Base-by-base conservation (phyloP, 2,329 filamentous ascomycete genomes). In the Nothophaeocryptopus gaeumannii region DNA sequence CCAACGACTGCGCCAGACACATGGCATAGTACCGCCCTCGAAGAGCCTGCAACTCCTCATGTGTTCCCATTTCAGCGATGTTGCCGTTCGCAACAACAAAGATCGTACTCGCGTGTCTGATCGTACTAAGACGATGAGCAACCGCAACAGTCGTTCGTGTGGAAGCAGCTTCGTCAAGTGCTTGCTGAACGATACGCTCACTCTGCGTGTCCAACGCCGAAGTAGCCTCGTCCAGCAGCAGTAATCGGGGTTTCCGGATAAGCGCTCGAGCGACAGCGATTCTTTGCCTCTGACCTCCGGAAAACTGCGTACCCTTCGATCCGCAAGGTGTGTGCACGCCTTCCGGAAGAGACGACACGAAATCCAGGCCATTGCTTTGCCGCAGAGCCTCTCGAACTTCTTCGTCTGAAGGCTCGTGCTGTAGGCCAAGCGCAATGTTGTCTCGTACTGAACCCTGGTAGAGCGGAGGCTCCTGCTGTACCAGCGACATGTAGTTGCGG, bases 391-490 rank as follows among this genome's bases (percentile, higher is more conserved):
- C 65, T 2, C 72, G 57, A 8, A 79, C 66, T 35, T 70, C 61
- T 5, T 76, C 71, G 0, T 75, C 69, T 0, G 67, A 64, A 5
- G 65, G 58, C 9, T 66, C 64, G 13, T 68, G 45, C 0, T 72
- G 65, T 0, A 76, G 58, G 2, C 78, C 78, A 0, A 79, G 65
- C 0, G 70, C 54, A 20, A 80, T 65, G 55, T 80, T 70, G 20
- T 90, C 85, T 13, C 80, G 77, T 14, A 89, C 76, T 1, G 81
- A 82, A 56, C 82, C 83, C 65, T 84, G 82, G 62, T 88, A 89
- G 0, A 57, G 75, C 0, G 83, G 84, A 8, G 87, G 78, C 64
- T 91, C 86, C 67, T 91, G 87, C 3, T 85, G 82, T 0, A 91
- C 87, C 0, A 91, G 77, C 1, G 85, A 84, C 10, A 90, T 74